Evolutionary conservation across 2,329 filamentous ascomycete species (phyloP).

Genomic region (Trichoderma sp.): DNA sequence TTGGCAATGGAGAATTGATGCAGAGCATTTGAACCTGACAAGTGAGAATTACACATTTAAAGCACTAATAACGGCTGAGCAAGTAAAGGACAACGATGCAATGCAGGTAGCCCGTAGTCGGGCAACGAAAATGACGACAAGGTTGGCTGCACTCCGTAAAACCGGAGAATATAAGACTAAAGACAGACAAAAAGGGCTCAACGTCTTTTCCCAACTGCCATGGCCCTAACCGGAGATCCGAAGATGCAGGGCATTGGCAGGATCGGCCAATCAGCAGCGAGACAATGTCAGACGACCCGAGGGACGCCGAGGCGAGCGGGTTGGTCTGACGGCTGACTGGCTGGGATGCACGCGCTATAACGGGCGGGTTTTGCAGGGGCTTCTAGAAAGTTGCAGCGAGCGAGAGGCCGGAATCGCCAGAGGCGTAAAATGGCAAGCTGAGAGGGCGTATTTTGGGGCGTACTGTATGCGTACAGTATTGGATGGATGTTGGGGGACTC

Average conservation of each 20-base stretch:
- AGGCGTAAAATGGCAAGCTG: background rate
- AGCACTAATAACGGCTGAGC: background rate
- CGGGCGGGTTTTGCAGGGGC: background rate
- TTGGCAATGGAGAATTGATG: background rate
- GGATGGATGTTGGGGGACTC: background rate
- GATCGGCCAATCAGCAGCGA: slow-evolving; percentile 20
- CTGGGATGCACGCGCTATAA: background rate
- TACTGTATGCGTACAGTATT: too few species aligned
- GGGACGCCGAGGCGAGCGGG: background rate
- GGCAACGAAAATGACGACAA: background rate
- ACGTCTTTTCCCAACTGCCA: background rate
- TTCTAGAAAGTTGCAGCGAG: background rate
- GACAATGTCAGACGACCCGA: slow-evolving; percentile 23
- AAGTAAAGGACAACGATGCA: too few species aligned
- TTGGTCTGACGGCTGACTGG: background rate
- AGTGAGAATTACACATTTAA: background rate
- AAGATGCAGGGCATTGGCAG: background rate
- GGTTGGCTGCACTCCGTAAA: background rate
- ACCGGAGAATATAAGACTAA: background rate
- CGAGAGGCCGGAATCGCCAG: background rate
- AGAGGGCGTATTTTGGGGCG: background rate
- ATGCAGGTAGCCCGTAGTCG: background rate
- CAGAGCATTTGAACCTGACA: background rate
- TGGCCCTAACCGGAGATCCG: slow-evolving; percentile 1
- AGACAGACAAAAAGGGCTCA: background rate